A percentile compares a stretch with the other conserved stretches of the same genome.
These are phyloP conservation scores for Suillus luteus DNA, from an alignment of 768 basidiomycete species.

Conservation along the genomic window DNA sequence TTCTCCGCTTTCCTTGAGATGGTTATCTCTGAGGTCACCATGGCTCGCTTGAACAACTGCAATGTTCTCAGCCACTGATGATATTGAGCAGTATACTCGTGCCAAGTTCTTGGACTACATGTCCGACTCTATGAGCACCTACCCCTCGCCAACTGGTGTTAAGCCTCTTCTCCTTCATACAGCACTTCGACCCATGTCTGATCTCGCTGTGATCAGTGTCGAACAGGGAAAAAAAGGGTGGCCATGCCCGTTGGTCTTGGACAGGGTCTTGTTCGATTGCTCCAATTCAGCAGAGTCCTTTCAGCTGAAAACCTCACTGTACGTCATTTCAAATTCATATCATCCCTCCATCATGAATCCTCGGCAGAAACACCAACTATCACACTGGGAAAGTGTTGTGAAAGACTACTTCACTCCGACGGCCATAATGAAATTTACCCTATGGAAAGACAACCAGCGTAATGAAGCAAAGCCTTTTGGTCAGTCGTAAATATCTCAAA, in stretches of 20 bases:
- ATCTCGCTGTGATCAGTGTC: no score
- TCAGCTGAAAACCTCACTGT: conserved; percentile 54
- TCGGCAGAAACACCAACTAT: conserved; percentile 58
- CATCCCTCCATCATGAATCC: conserved; percentile 13
- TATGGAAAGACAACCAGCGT: conserved; percentile 85
- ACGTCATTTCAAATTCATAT: conserved; percentile 26
- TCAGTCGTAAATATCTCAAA: conserved; percentile 29
- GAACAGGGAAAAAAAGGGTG: no score
- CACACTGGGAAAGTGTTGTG: conserved; percentile 68
- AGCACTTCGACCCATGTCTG: no score
- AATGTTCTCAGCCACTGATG: conserved; percentile 88
- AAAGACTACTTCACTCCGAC: conserved; percentile 70
- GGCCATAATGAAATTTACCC: conserved; percentile 74
- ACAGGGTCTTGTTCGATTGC: conserved; percentile 62
- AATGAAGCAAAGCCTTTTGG: conserved; percentile 85
- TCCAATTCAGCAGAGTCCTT: conserved; percentile 71
- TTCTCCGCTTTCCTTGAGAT: conserved; percentile 94
- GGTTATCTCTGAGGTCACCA: conserved; percentile 85
- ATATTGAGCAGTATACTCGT: conserved; percentile 97
- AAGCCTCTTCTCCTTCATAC: no score
- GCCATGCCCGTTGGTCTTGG: conserved; percentile 50
- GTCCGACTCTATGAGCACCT: conserved; percentile 97
- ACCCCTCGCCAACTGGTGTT: conserved; percentile 97
- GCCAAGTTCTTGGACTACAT: conserved; percentile 99
- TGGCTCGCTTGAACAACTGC: conserved; percentile 90